Percentiles rank a stretch among this genome's conserved stretches.
These are phyloP conservation scores for Harringtonia aguacate DNA, from an alignment of 2,329 filamentous ascomycete genomes.

Conservation along the genomic window DNA sequence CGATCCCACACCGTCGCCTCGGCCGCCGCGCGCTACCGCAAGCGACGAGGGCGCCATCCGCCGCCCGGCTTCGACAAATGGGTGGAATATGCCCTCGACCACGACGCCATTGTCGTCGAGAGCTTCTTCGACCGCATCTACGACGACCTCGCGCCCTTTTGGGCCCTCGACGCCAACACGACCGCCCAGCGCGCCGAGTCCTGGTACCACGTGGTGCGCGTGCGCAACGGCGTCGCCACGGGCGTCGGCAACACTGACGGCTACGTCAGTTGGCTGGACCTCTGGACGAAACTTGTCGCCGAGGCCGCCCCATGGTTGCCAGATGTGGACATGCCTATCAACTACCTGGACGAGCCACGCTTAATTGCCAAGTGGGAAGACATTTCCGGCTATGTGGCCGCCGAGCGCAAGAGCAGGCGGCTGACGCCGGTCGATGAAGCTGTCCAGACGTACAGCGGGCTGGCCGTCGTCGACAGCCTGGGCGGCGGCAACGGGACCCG, in stretches of 20 bases:
- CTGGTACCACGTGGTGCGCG: slow-evolving; percentile 35
- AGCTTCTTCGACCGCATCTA: slow-evolving; percentile 43
- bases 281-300: slow-evolving; percentile 37
- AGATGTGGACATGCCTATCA: slow-evolving; percentile 58
- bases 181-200: slow-evolving; percentile 24
- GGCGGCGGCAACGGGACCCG: slow-evolving; percentile 12
- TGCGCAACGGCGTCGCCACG: slow-evolving; percentile 32
- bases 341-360: slow-evolving; percentile 52
- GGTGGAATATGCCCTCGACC: slow-evolving; percentile 31
- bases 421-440: slow-evolving; percentile 31
- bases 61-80: slow-evolving; percentile 37
- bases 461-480: slow-evolving; percentile 23
- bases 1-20: slow-evolving; percentile 30
- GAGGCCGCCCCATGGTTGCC: slow-evolving; percentile 44
- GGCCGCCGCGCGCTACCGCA: slow-evolving; percentile 34
- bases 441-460: slow-evolving; percentile 31
- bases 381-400: slow-evolving; percentile 37
- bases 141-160: slow-evolving; percentile 41
- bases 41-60: slow-evolving; percentile 35
- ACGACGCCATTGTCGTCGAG: slow-evolving; percentile 32
- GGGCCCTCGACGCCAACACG: slow-evolving; percentile 34
- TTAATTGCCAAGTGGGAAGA: slow-evolving; percentile 49
- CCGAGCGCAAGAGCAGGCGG: slow-evolving; percentile 32
- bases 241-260: slow-evolving; percentile 26
- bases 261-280: slow-evolving; percentile 32